Conservation (phyloP, 2,329 filamentous ascomycete species). For the Fusarium vanettenii region DNA sequence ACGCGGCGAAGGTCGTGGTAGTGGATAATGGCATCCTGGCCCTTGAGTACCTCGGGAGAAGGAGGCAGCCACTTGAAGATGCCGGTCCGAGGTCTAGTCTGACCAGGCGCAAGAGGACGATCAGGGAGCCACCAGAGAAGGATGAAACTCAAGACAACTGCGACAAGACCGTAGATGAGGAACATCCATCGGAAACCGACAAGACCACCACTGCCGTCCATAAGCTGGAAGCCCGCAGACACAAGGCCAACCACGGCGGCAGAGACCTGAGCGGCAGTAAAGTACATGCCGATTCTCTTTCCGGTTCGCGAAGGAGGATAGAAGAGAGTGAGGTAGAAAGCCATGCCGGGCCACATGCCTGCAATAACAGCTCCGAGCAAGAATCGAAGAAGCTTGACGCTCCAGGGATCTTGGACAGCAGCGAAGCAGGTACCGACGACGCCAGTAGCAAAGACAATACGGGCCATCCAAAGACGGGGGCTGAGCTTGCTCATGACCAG, state of each 20-base stretch:
- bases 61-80: slow-evolving; percentile 74
- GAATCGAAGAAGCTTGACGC: slow-evolving; percentile 87
- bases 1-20: slow-evolving; percentile 85
- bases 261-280: slow-evolving; percentile 88
- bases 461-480: slow-evolving; percentile 90
- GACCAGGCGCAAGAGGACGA: slow-evolving; percentile 79
- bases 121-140: slow-evolving; percentile 94
- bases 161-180: slow-evolving; percentile 83
- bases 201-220: slow-evolving; percentile 82
- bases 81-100: slow-evolving; percentile 61
- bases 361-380: slow-evolving; percentile 89
- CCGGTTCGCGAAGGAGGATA: slow-evolving; percentile 89
- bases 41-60: slow-evolving; percentile 76
- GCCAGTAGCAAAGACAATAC: slow-evolving; percentile 89
- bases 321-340: slow-evolving; percentile 91
- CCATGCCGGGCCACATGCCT: slow-evolving; percentile 96
- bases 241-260: slow-evolving; percentile 90
- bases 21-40: slow-evolving; percentile 83
- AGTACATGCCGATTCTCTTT: slow-evolving; percentile 90
- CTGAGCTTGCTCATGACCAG: slow-evolving; percentile 87
- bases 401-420: slow-evolving; percentile 85
- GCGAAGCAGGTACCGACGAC: slow-evolving; percentile 86
- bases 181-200: slow-evolving; percentile 96
- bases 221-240: slow-evolving; percentile 90
- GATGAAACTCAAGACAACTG: slow-evolving; percentile 75